Base-by-base conservation (phyloP, 1,139 yeast species). In the Candida frijolesensis region DNA sequence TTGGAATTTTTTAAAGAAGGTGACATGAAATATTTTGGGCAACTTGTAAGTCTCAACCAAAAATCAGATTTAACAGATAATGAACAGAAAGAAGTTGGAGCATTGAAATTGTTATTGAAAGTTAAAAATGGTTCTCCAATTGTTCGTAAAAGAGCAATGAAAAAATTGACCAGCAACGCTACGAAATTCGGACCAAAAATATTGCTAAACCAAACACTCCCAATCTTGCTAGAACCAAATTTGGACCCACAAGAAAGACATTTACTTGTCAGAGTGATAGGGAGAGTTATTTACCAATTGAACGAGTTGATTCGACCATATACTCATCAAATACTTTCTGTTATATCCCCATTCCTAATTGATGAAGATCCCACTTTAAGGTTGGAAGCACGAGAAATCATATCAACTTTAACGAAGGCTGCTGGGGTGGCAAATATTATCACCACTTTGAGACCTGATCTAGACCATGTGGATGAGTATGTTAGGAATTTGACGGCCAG, bases 181-280 rank as follows among this genome's bases (percentile, higher is more conserved):
- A 69, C 75, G 8, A 70, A 69, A 12, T 82, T 85, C 59, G 97
- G 97, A 0, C 86, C 97, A 0, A 79, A 82, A 47, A 65, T 83
- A 0, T 65, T 91, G 18, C 86, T 92, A 60, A 80, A 82, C 51
- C 85, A 83, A 54, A 76, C 89, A 7, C 71, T 92, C 14, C 96
- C 97, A 0, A 67, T 92, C 15, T 68, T 92, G 37, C 72, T 87
- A 63, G 97, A 90, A 56, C 84, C 84, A 22, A 69, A 81, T 8
- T 70, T 91, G 39, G 95, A 87, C 57, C 95, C 89, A 48, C 91
- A 85, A 57, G 97, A 92, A 63, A 76, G 96, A 30, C 96, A 91
- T 67, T 66, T 89, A 14, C 71, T 92, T 51, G 88, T 90, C 11
- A 92, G 91, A 63, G 80, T 89, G 9, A 70, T 89, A 12, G 91